Base-by-base conservation (phyloP, 768 basidiomycete species). In the Grammothele lineata region DNA sequence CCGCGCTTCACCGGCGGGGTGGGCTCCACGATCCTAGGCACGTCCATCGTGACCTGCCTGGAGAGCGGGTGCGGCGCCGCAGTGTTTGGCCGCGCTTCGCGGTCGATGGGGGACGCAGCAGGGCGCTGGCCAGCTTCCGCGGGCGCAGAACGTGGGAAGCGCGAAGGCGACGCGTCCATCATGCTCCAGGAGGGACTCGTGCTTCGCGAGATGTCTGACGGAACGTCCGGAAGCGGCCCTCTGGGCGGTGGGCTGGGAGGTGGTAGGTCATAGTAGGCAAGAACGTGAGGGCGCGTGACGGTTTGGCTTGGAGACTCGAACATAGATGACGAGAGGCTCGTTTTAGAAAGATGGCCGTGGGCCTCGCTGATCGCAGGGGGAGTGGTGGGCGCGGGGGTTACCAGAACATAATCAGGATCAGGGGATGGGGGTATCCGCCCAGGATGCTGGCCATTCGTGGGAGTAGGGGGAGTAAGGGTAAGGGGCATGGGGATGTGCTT, bases 191-290 rank as follows among this genome's bases (percentile, higher is more conserved):
- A 49, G 14, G 53, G 48, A 32, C 53, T 54, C 5, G 53, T 49
- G 33, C 48, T 50, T 11, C 53, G 48, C 4, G 53, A 54, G 23
- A 47, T 50, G 45, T 53, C 49, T 22, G 50, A 43, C 10, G 59
- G 59, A 3, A 55, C 53, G 12, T 56, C 55, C 11, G 59, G 59
- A 14, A 60, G 40, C 14, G 59, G 59, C 1, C 59, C 57, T 19
- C 49, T 46, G 4, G 59, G 59, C n/a, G 59, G 59, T 9, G 59
- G 59, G 22, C 55, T 58, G 14, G 57, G 59, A 5, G 59, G 59
- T 24, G 59, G 59, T 10, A 60, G 48, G 26, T 56, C 55, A 37
- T 58, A 61, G 35, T 57, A 55, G 3, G 51, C 59, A n/a, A 61
- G 47, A 23, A 52, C 49, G 22, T 57, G 51, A 8, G 59, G 53